Conservation (phyloP, 805 yeast genomes). For the Candida xiaguanensis region DNA sequence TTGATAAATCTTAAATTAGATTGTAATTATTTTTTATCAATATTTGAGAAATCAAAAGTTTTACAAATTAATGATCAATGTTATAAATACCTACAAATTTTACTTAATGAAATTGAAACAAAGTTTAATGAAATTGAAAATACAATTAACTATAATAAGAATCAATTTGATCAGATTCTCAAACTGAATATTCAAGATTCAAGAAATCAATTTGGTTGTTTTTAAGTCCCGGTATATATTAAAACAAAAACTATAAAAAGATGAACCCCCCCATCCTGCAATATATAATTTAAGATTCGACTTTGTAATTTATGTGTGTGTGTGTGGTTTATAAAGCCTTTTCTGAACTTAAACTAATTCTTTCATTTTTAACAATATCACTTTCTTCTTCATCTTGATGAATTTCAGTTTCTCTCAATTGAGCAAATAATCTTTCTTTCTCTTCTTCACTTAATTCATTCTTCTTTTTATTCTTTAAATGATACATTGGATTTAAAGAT, state of each 20-base stretch:
- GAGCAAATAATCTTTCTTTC: slow-evolving; percentile 33
- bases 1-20: slow-evolving; percentile 33
- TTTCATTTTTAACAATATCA: slow-evolving; percentile 5
- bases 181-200: slow-evolving; percentile 24
- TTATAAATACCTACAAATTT: slow-evolving; percentile 29
- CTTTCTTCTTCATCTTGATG: slow-evolving; percentile 15
- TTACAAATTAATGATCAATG: slow-evolving; percentile 33
- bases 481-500: slow-evolving; percentile 68
- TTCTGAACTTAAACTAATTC: slow-evolving; percentile 4
- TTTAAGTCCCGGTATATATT: slow-evolving; percentile 12
- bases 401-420: slow-evolving; percentile 22
- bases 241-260: slow-evolving; percentile 3
- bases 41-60: slow-evolving; percentile 32
- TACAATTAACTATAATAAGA: slow-evolving; percentile 16
- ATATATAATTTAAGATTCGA: too few relatives aligned
- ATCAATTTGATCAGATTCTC: slow-evolving; percentile 27
- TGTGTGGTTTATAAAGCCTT: slow-evolving; percentile 6
- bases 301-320: slow-evolving; percentile 2
- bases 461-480: slow-evolving; percentile 66
- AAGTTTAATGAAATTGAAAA: slow-evolving; percentile 16
- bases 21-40: slow-evolving; percentile 34
- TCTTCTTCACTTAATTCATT: slow-evolving; percentile 27
- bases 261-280: slow-evolving; percentile 10
- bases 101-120: slow-evolving; percentile 24
- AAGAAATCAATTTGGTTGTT: slow-evolving; percentile 31